Percentiles rank a stretch among this genome's conserved stretches.
These are phyloP conservation scores for Chrysoporthe austroafricana DNA, from an alignment of 2,329 filamentous ascomycete species.

Conservation along the genomic window DNA sequence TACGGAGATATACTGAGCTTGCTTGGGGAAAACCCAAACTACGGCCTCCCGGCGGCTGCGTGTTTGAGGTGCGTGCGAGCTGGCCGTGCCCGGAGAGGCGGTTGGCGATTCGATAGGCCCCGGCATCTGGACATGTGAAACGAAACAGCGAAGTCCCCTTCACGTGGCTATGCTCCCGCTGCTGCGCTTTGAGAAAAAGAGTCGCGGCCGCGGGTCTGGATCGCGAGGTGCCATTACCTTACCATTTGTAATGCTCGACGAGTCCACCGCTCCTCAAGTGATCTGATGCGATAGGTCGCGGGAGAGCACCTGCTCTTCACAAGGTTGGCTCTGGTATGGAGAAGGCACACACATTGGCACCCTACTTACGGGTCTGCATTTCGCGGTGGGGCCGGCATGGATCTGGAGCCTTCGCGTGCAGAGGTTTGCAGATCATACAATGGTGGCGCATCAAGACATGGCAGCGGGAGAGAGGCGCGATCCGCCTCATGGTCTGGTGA, in stretches of 20 bases:
- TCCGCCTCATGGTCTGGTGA: background rate
- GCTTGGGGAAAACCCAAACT: background rate
- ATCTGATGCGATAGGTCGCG: too few relatives aligned
- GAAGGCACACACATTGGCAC: too few relatives aligned
- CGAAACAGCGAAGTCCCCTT: background rate
- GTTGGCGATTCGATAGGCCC: background rate
- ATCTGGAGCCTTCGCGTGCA: background rate
- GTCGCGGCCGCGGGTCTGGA: too few relatives aligned
- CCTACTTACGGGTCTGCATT: background rate
- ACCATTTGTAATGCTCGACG: too few relatives aligned
- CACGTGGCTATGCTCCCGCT: background rate
- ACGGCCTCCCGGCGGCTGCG: background rate
- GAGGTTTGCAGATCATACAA: conserved; percentile 1
- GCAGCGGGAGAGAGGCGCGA: background rate
- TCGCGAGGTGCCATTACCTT: background rate
- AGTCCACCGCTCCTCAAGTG: too few relatives aligned
- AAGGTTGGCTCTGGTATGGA: too few relatives aligned
- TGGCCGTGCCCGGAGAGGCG: background rate
- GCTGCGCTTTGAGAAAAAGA: background rate
- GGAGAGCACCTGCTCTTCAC: too few relatives aligned
- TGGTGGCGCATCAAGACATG: background rate
- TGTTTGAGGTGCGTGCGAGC: background rate
- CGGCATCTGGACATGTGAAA: background rate
- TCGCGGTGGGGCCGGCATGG: background rate
- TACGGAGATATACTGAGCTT: background rate